Evolutionary conservation across 345 rosid genomes (phyloP).

Genomic region (Reutealis trisperma): DNA sequence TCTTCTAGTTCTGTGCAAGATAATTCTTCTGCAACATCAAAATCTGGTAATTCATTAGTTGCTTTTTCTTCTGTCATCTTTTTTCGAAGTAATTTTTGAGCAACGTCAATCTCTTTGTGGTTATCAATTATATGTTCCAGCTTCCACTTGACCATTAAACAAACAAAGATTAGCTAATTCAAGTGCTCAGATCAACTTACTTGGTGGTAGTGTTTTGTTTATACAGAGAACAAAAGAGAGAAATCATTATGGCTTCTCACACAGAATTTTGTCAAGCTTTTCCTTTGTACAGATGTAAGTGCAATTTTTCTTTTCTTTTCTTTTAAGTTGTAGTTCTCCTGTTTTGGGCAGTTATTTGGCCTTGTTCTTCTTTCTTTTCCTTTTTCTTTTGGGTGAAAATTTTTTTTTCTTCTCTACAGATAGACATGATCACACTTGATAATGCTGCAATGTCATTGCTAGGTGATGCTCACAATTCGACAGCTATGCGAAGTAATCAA

Average conservation of each 20-base stretch:
- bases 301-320: no score
- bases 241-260: slow-evolving; percentile 69
- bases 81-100: neutral
- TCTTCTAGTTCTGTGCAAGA: slow-evolving; percentile 49
- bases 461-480: slow-evolving; percentile 49
- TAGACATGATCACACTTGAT: slow-evolving; percentile 65
- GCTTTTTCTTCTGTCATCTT: slow-evolving; percentile 3
- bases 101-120: neutral
- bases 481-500: slow-evolving; percentile 64
- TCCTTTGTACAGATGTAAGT: slow-evolving; percentile 78
- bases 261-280: slow-evolving; percentile 80
- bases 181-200: neutral
- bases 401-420: slow-evolving; percentile 37
- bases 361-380: no score
- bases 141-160: neutral
- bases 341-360: neutral
- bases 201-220: slow-evolving; percentile 15
- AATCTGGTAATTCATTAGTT: slow-evolving; percentile 47
- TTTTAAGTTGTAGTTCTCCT: neutral
- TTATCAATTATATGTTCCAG: neutral
- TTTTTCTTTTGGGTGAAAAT: slow-evolving; percentile 3
- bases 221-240: slow-evolving; percentile 60
- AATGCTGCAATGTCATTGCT: slow-evolving; percentile 62
- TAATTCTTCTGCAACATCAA: slow-evolving; percentile 42
- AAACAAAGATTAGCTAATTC: neutral